phyloP scores from a whole-genome alignment of 2,329 filamentous ascomycete genomes.

The Calonectria hongkongensis region DNA sequence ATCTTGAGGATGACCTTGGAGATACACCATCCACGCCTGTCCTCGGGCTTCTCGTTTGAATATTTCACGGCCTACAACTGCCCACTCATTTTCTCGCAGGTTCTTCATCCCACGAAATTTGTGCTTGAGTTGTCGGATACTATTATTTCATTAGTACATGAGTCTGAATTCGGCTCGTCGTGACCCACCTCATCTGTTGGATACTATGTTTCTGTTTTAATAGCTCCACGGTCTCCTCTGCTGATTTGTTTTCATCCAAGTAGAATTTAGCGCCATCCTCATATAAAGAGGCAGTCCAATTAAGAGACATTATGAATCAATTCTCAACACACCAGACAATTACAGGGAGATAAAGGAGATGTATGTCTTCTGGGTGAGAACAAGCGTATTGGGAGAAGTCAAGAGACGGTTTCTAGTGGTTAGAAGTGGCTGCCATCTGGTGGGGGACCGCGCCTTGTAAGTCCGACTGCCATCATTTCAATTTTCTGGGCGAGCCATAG shows the following conservation, averaged over 20 bases:
- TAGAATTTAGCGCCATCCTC: background rate
- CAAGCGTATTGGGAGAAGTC: background rate
- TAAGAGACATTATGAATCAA: background rate
- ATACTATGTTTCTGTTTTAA: background rate
- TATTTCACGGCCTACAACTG: background rate
- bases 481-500: background rate
- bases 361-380: background rate
- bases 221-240: background rate
- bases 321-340: background rate
- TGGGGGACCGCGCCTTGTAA: background rate
- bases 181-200: background rate
- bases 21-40: background rate
- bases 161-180: background rate
- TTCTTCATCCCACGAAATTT: slow-evolving; percentile 8
- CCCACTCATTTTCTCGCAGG: background rate
- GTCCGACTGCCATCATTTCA: background rate
- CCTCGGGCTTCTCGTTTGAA: background rate
- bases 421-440: background rate
- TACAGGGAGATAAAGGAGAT: background rate
- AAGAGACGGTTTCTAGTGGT: background rate
- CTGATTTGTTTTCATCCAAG: background rate
- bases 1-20: background rate
- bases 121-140: slow-evolving; percentile 12
- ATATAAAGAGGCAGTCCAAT: background rate
- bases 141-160: background rate